phyloP scores from a whole-genome alignment of 1,284 basidiomycete genomes.

The Heterobasidion annosum region DNA sequence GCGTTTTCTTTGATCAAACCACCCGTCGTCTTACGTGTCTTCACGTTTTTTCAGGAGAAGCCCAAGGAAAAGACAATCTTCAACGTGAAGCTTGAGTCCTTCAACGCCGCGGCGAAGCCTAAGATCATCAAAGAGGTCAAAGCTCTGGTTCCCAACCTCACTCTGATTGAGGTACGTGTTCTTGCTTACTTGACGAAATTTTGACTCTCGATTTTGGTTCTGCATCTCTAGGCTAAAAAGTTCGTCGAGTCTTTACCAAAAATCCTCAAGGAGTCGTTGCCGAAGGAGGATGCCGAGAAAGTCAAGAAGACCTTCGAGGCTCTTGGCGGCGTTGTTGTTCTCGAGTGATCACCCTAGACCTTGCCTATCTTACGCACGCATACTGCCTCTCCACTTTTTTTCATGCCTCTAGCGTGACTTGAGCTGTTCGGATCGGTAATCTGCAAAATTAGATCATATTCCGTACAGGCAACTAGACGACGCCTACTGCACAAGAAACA shows the following conservation, averaged over 20 bases:
- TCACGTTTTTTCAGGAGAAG: conserved; percentile 58
- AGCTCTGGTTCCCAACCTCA: conserved; percentile 88
- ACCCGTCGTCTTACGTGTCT: background rate
- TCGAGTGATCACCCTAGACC: conserved; percentile 43
- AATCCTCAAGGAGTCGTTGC: conserved; percentile 89
- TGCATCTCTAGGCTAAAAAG: conserved; percentile 81
- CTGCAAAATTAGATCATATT: too few species aligned
- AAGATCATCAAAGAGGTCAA: conserved; percentile 99
- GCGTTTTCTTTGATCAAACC: conserved; percentile 13
- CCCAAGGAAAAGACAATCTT: conserved; percentile 99
- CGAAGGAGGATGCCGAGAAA: conserved; percentile 98
- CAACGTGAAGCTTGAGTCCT: conserved; percentile 89
- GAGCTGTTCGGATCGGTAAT: too few species aligned
- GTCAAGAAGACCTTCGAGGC: conserved; percentile 85
- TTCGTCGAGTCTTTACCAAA: conserved; percentile 97
- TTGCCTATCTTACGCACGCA: background rate
- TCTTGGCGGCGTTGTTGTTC: conserved; percentile 82
- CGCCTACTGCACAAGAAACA: background rate
- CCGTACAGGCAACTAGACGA: background rate
- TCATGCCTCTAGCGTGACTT: too few species aligned
- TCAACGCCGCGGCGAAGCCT: conserved; percentile 85
- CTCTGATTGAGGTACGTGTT: conserved; percentile 83
- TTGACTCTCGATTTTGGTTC: conserved; percentile 9
- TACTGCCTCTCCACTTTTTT: background rate
- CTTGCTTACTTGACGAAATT: conserved; percentile 6